Percentiles rank a stretch among this genome's conserved stretches.
These are phyloP conservation scores for button mushroom (Agaricus bisporus) DNA, from an alignment of 768 basidiomycete genomes.

Conservation along the genomic window DNA sequence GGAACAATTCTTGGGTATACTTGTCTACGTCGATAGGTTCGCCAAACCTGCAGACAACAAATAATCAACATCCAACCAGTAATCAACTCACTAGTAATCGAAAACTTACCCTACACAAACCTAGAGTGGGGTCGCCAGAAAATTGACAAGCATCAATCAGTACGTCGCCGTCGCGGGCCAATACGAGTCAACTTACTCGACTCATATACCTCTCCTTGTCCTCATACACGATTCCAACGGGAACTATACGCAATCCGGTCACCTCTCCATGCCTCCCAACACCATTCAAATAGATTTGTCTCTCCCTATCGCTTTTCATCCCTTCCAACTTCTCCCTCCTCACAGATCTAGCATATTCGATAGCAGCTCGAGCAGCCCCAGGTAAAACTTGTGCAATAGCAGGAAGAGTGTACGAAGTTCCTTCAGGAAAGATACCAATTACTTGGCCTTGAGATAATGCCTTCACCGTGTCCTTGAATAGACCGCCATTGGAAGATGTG, in stretches of 20 bases:
- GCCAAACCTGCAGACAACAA: conserved; percentile 38
- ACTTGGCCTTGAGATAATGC: conserved; percentile 47
- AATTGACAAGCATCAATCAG: neutral
- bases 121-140: neutral
- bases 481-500: conserved; percentile 25
- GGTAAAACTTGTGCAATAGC: conserved; percentile 46
- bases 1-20: conserved; percentile 40
- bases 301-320: conserved; percentile 6
- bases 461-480: conserved; percentile 53
- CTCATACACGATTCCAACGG: conserved; percentile 65
- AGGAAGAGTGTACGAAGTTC: conserved; percentile 45
- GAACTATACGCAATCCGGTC: conserved; percentile 42
- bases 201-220: conserved; percentile 63
- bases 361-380: conserved; percentile 65
- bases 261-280: conserved; percentile 14
- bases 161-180: neutral
- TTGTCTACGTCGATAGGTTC: conserved; percentile 42
- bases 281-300: conserved; percentile 8
- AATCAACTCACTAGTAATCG: neutral
- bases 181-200: conserved; percentile 29
- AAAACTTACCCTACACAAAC: conserved; percentile 19
- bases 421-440: conserved; percentile 67
- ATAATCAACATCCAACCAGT: neutral
- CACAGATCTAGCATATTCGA: conserved; percentile 53
- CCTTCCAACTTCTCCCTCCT: conserved; percentile 8